A percentile compares a stretch with the other conserved stretches of the same genome.
phyloP scores from a whole-genome alignment of 352 stramenopile species.

The Poterioochromonas sp. region DNA sequence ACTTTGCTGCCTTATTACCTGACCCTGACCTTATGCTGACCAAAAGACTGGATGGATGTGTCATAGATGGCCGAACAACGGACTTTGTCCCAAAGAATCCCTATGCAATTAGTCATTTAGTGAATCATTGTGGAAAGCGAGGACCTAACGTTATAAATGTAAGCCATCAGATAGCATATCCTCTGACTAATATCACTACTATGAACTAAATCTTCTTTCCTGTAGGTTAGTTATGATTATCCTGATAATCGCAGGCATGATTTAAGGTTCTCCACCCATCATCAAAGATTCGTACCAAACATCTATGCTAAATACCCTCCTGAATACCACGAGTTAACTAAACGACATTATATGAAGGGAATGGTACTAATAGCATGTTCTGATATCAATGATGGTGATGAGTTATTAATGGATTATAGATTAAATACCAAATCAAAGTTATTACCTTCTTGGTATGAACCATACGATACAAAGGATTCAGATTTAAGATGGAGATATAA shows the following conservation, averaged over 20 bases:
- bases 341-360: neutral
- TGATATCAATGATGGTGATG: neutral
- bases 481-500: neutral
- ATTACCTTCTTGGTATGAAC: neutral
- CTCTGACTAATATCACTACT: too few species aligned
- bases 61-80: conserved; percentile 9
- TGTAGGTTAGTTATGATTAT: conserved; percentile 12
- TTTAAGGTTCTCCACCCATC: neutral
- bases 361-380: neutral
- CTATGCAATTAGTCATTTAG: neutral
- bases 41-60: neutral
- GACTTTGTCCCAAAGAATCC: neutral
- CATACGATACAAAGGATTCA: neutral
- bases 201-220: neutral
- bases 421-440: neutral
- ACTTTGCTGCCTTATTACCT: neutral
- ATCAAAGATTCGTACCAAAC: neutral
- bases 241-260: neutral
- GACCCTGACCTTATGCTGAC: neutral
- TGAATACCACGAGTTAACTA: too few species aligned
- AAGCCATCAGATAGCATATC: too few species aligned
- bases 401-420: conserved; percentile 27
- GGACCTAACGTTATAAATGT: neutral
- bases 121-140: neutral
- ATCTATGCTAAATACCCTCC: neutral